Evolutionary conservation across 1,284 basidiomycete genomes (phyloP), one percentile per base, ranked within the genome.

Genomic region (Agroathelia rolfsii): DNA sequence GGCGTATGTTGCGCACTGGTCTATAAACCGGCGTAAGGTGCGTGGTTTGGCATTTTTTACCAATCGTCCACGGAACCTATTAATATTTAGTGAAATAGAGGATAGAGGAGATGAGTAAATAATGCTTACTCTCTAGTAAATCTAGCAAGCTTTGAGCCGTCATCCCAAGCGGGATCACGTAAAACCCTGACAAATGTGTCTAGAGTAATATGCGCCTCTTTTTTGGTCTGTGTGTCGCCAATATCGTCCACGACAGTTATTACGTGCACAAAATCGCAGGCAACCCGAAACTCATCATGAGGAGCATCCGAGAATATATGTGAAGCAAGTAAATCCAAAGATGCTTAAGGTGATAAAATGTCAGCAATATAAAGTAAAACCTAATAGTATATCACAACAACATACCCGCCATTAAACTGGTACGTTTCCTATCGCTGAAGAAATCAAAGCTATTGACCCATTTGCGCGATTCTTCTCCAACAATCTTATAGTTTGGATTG

Each of bases 181-280:
- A 79, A 62, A 7, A 66, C 64, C 33, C 69, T 61, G 33, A 72
- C 55, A 40, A 74, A 70, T 13, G 68, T 56, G 22, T 62, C 55
- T 13, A 74, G 69, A 23, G 72, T 76, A 23, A 55, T 50, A 23
- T 61, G 56, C 20, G 75, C 76, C 35, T 71, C 75, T 36, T 53
- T 52, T 13, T 67, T 69, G 40, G 58, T 64, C 53, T 77, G 76
- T 33, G 77, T 75, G 44, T 81, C 76, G 46, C 72, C 77, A 39
- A 78, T 62, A 50, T 80, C 77, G 48, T 82, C 78, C 34, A 78
- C 60, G 26, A 76, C 72, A 51, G 78, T 80, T 12, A 81, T 62
- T 12, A 75, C 55, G 42, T 78, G 76, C 42, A 79, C n/a, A 42
- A 76, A 75, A 52, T 80, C 76, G 44, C 72, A 76, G 27, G 61